These are phyloP conservation scores for Phycomyces nitens DNA, from an alignment of 192 early-diverging fungal genomes.

Conservation along the genomic window DNA sequence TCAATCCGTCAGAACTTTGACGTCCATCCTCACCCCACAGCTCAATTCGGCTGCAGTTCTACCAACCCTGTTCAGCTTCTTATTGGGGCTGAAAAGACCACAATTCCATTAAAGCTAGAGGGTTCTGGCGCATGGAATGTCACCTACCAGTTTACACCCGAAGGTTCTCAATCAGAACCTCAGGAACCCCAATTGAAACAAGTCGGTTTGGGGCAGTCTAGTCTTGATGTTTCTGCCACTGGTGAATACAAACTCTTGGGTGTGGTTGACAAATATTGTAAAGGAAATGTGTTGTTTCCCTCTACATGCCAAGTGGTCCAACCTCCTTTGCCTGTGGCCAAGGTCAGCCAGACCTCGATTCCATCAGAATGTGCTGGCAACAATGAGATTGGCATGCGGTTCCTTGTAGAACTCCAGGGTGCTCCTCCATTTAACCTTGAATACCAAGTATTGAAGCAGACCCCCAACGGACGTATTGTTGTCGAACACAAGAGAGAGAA, in stretches of 20 bases:
- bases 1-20: conserved; percentile 1
- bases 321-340: conserved; percentile 26
- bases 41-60: conserved; percentile 27
- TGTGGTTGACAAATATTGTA: conserved; percentile 32
- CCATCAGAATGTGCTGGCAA: conserved; percentile 32
- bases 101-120: conserved; percentile 19
- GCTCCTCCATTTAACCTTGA: conserved; percentile 27
- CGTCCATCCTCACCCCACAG: conserved; percentile 32
- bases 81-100: conserved; percentile 11
- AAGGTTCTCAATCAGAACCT: neutral
- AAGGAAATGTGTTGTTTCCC: conserved; percentile 30
- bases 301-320: conserved; percentile 34
- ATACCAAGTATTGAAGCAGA: conserved; percentile 24
- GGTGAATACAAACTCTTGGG: conserved; percentile 37
- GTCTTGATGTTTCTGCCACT: neutral
- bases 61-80: conserved; percentile 25
- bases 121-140: conserved; percentile 28
- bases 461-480: neutral
- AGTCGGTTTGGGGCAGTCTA: neutral
- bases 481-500: conserved; percentile 14
- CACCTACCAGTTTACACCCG: conserved; percentile 13
- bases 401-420: conserved; percentile 29
- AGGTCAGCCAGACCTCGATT: conserved; percentile 25
- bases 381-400: conserved; percentile 37
- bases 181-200: neutral